Evolutionary conservation across 2,329 filamentous ascomycete species (phyloP).

Genomic region (Neopestalotiopsis sp.): DNA sequence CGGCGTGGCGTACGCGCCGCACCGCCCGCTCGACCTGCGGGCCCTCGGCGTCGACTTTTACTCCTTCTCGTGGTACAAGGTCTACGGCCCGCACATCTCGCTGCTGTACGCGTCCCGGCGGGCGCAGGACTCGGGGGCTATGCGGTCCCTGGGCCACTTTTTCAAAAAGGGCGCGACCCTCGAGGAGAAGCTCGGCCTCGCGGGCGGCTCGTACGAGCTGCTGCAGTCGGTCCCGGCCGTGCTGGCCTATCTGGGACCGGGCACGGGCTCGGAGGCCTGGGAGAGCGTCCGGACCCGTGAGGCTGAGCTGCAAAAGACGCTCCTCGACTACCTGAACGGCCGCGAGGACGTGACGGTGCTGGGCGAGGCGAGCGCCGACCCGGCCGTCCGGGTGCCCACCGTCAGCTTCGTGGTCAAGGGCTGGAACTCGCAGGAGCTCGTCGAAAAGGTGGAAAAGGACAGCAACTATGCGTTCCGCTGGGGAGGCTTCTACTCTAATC

Average conservation of each 20-base stretch:
- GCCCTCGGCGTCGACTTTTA: conserved; percentile 65
- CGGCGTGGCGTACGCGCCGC: conserved; percentile 65
- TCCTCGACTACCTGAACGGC: conserved; percentile 64
- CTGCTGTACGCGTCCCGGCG: conserved; percentile 60
- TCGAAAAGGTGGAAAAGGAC: conserved; percentile 65
- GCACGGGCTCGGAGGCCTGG: conserved; percentile 48
- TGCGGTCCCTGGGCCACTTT: conserved; percentile 59
- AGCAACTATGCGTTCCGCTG: conserved; percentile 68
- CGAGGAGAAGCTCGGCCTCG: conserved; percentile 71
- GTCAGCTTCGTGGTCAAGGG: conserved; percentile 71
- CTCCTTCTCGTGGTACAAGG: conserved; percentile 67
- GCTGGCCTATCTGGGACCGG: conserved; percentile 61
- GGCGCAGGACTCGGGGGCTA: conserved; percentile 45
- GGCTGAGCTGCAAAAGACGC: conserved; percentile 58
- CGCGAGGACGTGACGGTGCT: conserved; percentile 61
- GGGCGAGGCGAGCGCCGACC: conserved; percentile 57
- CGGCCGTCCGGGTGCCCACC: conserved; percentile 62
- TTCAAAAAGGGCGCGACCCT: conserved; percentile 68
- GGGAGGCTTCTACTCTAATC: conserved; percentile 73
- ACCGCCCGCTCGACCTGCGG: conserved; percentile 62
- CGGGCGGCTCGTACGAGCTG: conserved; percentile 74
- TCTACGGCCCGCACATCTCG: conserved; percentile 65
- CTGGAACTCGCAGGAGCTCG: conserved; percentile 59
- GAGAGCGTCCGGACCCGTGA: conserved; percentile 63
- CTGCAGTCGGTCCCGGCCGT: conserved; percentile 67